Evolutionary conservation across 257 asterid genomes (phyloP).

Genomic region (Forsythia viridissima): DNA sequence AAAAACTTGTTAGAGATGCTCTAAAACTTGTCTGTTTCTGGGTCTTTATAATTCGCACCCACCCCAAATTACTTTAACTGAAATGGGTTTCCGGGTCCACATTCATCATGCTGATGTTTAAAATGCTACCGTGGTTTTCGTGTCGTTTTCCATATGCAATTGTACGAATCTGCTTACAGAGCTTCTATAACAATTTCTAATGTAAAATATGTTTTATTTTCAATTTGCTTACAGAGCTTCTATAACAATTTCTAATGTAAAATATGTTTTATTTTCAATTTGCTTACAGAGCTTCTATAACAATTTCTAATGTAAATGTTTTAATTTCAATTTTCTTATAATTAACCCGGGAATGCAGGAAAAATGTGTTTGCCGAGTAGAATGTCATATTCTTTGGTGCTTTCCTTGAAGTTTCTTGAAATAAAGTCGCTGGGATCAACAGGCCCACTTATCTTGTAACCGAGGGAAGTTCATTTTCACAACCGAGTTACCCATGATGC

Average conservation of each 20-base stretch:
- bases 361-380: neutral
- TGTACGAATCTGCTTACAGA: no score
- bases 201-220: no score
- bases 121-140: neutral
- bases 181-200: no score
- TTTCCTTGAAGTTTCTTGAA: neutral
- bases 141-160: no score
- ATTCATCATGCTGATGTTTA: neutral
- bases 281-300: no score
- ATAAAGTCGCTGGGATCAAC: neutral
- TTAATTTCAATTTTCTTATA: neutral
- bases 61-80: no score
- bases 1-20: no score
- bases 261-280: no score
- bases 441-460: neutral
- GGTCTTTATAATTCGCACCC: no score
- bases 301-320: neutral
- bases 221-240: no score
- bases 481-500: neutral
- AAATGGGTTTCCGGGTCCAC: neutral
- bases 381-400: neutral
- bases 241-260: no score
- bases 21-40: no score
- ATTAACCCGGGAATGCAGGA: neutral
- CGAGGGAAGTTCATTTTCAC: neutral